Evolutionary conservation across 202 grass and related monocot genomes (phyloP).

Genomic region (Panicum virgatum): DNA sequence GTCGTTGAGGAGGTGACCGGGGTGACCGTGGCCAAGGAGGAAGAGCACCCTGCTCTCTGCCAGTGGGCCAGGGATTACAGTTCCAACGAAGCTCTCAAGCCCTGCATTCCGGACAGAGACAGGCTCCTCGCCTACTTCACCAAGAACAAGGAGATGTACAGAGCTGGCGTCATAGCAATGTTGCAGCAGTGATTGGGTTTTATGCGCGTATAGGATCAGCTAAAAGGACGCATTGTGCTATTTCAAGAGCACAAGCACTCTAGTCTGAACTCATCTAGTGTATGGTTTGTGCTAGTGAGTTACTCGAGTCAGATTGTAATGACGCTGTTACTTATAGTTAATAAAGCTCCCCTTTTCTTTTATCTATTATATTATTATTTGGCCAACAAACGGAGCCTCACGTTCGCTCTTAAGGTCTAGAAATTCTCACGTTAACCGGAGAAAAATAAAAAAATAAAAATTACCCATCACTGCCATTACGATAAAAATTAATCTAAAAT

Average conservation of each 20-base stretch:
- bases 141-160: constrained; percentile 19
- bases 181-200: neutral
- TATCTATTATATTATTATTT: too few relatives aligned
- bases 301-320: neutral
- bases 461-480: too few relatives aligned
- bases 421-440: too few relatives aligned
- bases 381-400: too few relatives aligned
- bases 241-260: neutral
- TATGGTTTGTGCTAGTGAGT: neutral
- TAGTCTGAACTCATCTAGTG: too few relatives aligned
- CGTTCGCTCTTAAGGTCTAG: too few relatives aligned
- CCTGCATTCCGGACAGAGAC: constrained; percentile 35
- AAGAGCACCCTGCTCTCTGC: constrained; percentile 31
- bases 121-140: constrained; percentile 21
- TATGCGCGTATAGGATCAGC: too few relatives aligned
- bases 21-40: constrained; percentile 23
- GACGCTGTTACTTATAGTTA: neutral
- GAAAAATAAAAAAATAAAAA: too few relatives aligned
- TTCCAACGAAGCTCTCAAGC: neutral
- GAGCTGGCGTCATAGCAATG: neutral
- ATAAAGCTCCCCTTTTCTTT: too few relatives aligned
- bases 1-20: constrained; percentile 42
- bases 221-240: neutral
- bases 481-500: too few relatives aligned
- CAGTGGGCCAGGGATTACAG: constrained; percentile 47